These are phyloP conservation scores for Populus tremula DNA, from an alignment of 345 rosid species.

Conservation along the genomic window DNA sequence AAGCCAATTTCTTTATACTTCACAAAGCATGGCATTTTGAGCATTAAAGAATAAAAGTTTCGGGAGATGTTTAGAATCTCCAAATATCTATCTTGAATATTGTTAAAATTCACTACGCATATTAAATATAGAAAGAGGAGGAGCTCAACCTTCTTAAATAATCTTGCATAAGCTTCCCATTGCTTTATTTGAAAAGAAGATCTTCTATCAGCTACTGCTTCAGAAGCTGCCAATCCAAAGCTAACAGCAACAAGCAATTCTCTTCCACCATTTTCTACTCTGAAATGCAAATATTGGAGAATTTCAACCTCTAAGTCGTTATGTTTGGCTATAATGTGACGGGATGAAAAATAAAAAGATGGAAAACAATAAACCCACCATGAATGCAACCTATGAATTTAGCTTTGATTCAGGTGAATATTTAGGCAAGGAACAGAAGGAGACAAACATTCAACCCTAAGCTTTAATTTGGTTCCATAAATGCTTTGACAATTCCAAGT, in stretches of 20 bases:
- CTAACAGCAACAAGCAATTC: constrained; percentile 77
- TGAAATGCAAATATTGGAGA: constrained; percentile 25
- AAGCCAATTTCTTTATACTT: not conserved
- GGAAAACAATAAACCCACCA: too few relatives aligned
- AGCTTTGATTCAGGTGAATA: too few relatives aligned
- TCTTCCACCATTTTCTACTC: constrained; percentile 59
- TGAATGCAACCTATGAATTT: too few relatives aligned
- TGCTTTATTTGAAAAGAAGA: constrained; percentile 56
- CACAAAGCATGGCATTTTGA: not conserved
- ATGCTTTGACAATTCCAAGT: too few relatives aligned
- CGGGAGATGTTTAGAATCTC: not conserved
- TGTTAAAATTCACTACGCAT: not conserved
- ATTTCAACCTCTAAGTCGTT: too few relatives aligned
- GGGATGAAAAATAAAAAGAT: too few relatives aligned
- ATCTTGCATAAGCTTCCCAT: constrained; percentile 72
- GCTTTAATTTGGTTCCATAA: too few relatives aligned
- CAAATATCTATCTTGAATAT: not conserved
- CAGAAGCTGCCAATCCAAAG: constrained; percentile 66
- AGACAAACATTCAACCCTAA: too few relatives aligned
- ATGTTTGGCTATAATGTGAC: too few relatives aligned
- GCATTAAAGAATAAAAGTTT: not conserved
- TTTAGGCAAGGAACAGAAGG: too few relatives aligned
- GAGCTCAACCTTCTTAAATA: constrained; percentile 56
- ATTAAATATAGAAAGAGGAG: constrained; percentile 9
- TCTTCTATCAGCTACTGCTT: constrained; percentile 69